Evolutionary conservation across 75 land plant genomes (phyloP).

Genomic region (Sequoiadendron giganteum): DNA sequence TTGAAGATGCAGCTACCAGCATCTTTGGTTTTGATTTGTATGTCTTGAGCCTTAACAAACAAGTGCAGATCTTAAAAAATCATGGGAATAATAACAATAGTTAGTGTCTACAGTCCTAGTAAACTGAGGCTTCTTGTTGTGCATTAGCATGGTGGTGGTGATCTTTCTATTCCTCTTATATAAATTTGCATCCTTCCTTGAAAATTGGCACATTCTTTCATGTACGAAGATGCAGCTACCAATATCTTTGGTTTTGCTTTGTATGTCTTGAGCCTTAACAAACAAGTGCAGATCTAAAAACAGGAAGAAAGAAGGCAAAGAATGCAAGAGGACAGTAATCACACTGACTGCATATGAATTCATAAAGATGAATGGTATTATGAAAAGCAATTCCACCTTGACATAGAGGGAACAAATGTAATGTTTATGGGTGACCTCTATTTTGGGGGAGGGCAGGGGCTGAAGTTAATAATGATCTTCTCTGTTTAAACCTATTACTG

Average conservation of each 20-base stretch:
- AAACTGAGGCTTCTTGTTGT: background rate
- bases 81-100: background rate
- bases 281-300: background rate
- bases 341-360: background rate
- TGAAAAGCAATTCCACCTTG: background rate
- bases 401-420: background rate
- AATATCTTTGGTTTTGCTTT: background rate
- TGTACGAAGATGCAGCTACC: background rate
- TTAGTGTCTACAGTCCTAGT: background rate
- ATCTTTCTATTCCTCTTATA: background rate
- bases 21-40: background rate
- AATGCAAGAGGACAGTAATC: background rate
- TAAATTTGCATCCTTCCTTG: background rate
- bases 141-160: background rate
- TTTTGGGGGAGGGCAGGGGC: too few species aligned
- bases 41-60: background rate
- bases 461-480: background rate
- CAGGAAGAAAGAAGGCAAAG: background rate
- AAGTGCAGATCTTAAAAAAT: background rate
- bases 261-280: background rate
- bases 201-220: background rate
- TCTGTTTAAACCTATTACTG: background rate
- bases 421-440: background rate
- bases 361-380: background rate
- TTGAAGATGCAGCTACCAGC: background rate